Percentiles rank a stretch among this genome's conserved stretches.
Conservation (phyloP, 148 eudicot species). For the Vaccinium darrowii region DNA sequence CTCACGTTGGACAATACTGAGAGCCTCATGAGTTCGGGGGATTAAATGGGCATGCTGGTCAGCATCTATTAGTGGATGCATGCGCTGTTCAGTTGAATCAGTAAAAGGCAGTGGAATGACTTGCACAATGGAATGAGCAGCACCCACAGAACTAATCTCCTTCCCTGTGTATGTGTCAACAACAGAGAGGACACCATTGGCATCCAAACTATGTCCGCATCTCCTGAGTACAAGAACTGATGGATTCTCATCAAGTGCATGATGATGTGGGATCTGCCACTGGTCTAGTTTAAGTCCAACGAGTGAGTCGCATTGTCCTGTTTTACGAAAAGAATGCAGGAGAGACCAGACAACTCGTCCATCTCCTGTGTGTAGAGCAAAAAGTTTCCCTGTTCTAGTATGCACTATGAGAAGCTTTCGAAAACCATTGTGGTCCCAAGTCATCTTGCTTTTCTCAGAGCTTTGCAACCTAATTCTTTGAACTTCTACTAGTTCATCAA, state of each 20-base stretch:
- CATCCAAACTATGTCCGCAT: constrained; percentile 56
- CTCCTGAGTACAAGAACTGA: constrained; percentile 84
- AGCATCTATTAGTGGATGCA: constrained; percentile 78
- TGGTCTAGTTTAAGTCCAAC: constrained; percentile 64
- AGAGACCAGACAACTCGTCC: constrained; percentile 92
- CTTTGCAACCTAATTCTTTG: constrained; percentile 80
- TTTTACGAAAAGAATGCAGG: constrained; percentile 61
- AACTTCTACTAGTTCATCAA: constrained; percentile 83
- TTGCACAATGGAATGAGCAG: constrained; percentile 65
- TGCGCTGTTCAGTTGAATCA: constrained; percentile 82
- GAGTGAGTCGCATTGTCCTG: constrained; percentile 67
- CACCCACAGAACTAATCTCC: constrained; percentile 47
- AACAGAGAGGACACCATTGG: constrained; percentile 72
- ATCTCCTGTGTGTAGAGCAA: constrained; percentile 95
- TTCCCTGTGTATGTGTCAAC: constrained; percentile 80
- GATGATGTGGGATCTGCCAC: constrained; percentile 99
- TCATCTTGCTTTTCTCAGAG: constrained; percentile 90
- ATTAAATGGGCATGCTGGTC: constrained; percentile 61
- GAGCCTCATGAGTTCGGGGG: constrained; percentile 80
- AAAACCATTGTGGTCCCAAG: constrained; percentile 96
- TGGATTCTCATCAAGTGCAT: constrained; percentile 90
- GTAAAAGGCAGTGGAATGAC: constrained; percentile 82
- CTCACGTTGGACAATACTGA: constrained; percentile 62
- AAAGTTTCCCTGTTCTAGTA: constrained; percentile 82
- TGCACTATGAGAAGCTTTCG: constrained; percentile 84